Evolutionary conservation across 805 yeast genomes (phyloP).

Genomic region (Schwanniomyces polymorphus): DNA sequence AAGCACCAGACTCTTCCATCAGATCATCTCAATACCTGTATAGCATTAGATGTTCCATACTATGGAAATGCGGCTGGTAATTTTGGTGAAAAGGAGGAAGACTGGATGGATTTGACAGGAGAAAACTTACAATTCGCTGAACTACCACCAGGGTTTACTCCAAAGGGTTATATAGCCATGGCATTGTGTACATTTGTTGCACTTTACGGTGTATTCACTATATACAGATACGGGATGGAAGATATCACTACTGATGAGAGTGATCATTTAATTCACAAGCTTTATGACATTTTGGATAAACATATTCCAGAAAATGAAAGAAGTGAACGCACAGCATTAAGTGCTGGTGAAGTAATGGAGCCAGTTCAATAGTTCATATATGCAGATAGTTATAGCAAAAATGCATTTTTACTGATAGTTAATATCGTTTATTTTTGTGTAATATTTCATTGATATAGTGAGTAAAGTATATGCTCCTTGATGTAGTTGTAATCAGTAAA

Average conservation of each 20-base stretch:
- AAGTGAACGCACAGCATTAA: not conserved
- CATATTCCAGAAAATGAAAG: not conserved
- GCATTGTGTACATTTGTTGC: conserved; percentile 54
- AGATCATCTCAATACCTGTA: conserved; percentile 53
- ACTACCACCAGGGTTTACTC: conserved; percentile 70
- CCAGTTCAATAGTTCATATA: not conserved
- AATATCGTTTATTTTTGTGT: not conserved
- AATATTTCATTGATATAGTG: not conserved
- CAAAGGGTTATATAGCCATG: conserved; percentile 68
- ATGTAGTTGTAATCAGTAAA: not conserved
- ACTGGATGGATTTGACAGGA: conserved; percentile 59
- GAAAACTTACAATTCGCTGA: conserved; percentile 61
- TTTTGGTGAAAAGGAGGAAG: conserved; percentile 42
- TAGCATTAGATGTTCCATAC: conserved; percentile 42
- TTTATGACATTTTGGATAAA: conserved; percentile 27
- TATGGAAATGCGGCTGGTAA: conserved; percentile 72
- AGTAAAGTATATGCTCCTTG: not conserved
- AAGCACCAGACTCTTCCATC: conserved; percentile 27
- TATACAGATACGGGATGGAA: conserved; percentile 64
- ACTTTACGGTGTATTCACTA: conserved; percentile 58
- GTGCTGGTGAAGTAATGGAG: not conserved
- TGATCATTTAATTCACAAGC: conserved; percentile 36
- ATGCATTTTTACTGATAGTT: not conserved
- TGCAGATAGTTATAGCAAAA: not conserved
- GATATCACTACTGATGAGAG: conserved; percentile 56